Evolutionary conservation across 495 filamentous ascomycete genomes (phyloP).

Genomic region (Chaetomium tenue): DNA sequence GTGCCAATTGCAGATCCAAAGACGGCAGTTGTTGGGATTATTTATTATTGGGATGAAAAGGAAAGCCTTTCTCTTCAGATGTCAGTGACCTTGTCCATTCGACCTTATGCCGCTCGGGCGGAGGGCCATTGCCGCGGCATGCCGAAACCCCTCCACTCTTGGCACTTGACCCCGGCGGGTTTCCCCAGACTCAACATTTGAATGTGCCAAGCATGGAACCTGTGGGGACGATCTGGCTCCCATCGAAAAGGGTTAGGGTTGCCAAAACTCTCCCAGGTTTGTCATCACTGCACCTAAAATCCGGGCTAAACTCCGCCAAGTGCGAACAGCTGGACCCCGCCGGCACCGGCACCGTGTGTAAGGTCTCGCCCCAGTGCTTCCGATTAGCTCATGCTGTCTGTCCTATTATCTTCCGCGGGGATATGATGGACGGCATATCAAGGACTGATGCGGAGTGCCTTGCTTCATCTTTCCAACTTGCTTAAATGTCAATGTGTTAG

Average conservation of each 20-base stretch:
- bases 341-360: background rate
- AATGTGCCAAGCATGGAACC: background rate
- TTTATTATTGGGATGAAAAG: background rate
- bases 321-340: conserved; percentile 7
- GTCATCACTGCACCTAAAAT: conserved; percentile 1
- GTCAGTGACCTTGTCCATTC: background rate
- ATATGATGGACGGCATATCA: background rate
- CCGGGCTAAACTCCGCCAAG: conserved; percentile 16
- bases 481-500: background rate
- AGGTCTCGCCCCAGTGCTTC: conserved; percentile 1
- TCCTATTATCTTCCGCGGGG: background rate
- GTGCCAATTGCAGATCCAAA: conserved; percentile 5
- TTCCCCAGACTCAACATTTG: background rate
- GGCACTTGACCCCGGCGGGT: background rate
- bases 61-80: background rate
- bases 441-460: background rate
- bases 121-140: conserved; percentile 16
- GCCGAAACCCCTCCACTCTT: background rate
- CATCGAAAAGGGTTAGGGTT: conserved; percentile 6
- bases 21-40: conserved; percentile 4
- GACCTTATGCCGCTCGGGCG: conserved; percentile 18
- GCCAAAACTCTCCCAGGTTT: background rate
- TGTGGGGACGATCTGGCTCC: too few relatives aligned
- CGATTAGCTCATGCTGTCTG: background rate
- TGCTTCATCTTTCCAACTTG: background rate